Conservation (phyloP, 352 stramenopile species). For the Globisporangium emineosum region DNA sequence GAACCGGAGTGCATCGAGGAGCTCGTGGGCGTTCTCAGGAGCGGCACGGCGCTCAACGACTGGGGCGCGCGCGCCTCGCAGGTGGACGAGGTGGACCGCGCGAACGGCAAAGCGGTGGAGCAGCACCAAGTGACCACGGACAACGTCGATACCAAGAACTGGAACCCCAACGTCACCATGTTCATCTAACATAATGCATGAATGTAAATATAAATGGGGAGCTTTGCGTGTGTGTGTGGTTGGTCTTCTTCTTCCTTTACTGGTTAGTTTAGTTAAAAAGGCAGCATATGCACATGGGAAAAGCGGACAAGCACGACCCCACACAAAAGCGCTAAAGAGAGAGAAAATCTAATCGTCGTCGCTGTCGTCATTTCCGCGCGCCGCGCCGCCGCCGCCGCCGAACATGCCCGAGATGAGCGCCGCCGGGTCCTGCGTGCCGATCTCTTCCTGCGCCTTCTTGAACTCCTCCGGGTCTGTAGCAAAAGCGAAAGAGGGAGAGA, state of each 20-base stretch:
- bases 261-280: neutral
- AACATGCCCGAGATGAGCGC: conserved; percentile 73
- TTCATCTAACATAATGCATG: conserved; percentile 42
- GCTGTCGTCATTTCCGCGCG: conserved; percentile 54
- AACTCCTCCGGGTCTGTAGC: conserved; percentile 77
- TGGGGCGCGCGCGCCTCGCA: conserved; percentile 51
- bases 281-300: neutral
- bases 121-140: conserved; percentile 67
- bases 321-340: conserved; percentile 10
- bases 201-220: no score
- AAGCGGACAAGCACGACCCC: neutral
- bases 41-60: conserved; percentile 55
- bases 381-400: conserved; percentile 37
- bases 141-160: conserved; percentile 59
- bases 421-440: conserved; percentile 66
- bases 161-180: conserved; percentile 78
- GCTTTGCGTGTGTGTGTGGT: neutral
- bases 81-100: conserved; percentile 31
- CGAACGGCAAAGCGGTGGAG: conserved; percentile 31
- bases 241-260: neutral
- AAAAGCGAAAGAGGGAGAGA: neutral
- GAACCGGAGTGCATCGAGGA: conserved; percentile 35
- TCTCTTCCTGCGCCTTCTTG: conserved; percentile 86
- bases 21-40: conserved; percentile 44
- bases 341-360: conserved; percentile 67